Evolutionary conservation across 345 rosid genomes (phyloP).

Genomic region (Cardamine occulta): DNA sequence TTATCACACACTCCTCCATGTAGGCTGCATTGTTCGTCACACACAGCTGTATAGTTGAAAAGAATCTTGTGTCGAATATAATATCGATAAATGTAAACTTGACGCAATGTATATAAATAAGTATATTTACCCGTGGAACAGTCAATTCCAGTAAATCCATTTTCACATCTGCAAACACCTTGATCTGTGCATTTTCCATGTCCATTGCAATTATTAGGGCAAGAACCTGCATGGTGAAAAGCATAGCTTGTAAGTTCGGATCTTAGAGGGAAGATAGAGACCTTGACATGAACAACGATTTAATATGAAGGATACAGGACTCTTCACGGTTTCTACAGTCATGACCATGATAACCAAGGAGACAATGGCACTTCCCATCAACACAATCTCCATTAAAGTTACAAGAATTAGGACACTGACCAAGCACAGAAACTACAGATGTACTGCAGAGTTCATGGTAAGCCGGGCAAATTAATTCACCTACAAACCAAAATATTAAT

Average conservation of each 20-base stretch:
- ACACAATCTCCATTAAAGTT: slow-evolving; percentile 91
- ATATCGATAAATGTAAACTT: neutral
- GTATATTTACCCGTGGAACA: slow-evolving; percentile 83
- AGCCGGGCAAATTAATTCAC: slow-evolving; percentile 89
- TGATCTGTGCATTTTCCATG: slow-evolving; percentile 78
- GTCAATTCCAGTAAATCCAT: slow-evolving; percentile 87
- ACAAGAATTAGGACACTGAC: slow-evolving; percentile 84
- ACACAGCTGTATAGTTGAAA: slow-evolving; percentile 64
- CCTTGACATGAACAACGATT: slow-evolving; percentile 14
- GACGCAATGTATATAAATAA: neutral
- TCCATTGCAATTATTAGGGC: slow-evolving; percentile 81
- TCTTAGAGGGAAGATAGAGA: slow-evolving; percentile 19
- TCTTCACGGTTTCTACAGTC: slow-evolving; percentile 91
- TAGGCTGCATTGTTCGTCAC: slow-evolving; percentile 97
- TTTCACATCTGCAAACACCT: slow-evolving; percentile 77
- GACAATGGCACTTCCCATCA: slow-evolving; percentile 84
- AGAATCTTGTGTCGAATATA: neutral
- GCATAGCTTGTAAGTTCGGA: slow-evolving; percentile 8
- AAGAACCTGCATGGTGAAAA: slow-evolving; percentile 61
- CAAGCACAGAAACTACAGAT: slow-evolving; percentile 56
- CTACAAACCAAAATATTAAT: slow-evolving; percentile 50
- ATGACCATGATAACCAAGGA: slow-evolving; percentile 85
- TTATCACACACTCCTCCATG: slow-evolving; percentile 99
- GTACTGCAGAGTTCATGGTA: slow-evolving; percentile 86
- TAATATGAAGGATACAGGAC: slow-evolving; percentile 12